Evolutionary conservation across 23 red algal genomes (phyloP), one percentile per base, ranked within the genome.

Genomic region (Pyropia haitanensis): DNA sequence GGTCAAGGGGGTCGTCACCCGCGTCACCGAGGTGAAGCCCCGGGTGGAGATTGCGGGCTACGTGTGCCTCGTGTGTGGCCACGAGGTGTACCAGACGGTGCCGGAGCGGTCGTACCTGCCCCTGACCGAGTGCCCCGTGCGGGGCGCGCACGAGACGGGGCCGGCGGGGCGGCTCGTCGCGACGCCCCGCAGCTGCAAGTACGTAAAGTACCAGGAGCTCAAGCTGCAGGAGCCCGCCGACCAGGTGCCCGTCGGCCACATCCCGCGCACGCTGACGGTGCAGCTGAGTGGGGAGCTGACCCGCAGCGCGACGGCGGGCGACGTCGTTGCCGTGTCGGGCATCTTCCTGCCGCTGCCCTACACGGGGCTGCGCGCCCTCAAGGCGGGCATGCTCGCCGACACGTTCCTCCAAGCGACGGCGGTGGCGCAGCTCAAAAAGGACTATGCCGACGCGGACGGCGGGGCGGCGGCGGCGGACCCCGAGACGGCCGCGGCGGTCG

Each of bases 161-260:
- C 27, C 18, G 2, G 49, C 54, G 18, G 56, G 58, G 2, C 10
- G 63, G 23, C 80, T 98, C 18, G 67, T 85, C 26, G 80, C 81
- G 22, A 84, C 91, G 27, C 79, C 75, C 56, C 75, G 75, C 20
- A 80, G 63, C 44, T 86, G 68, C 48, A 91, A 90, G 75, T 98
- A 72, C 64, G 76, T 84, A 33, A 98, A 91, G 65, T 98, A 87
- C 56, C 94, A 98, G 59, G 94, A 98, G 69, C 60, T 98, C n/a
- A 84, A 88, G 56, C 58, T 98, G 14, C 94, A 98, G 63, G 94
- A 98, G 75, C 75, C 85, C 21, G 81, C 85, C 23, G 84, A 98
- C 33, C 85, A 98, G 32, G 94, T 98, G 14, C 94, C 94, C 7
- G 85, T 98, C 23, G 94, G 94, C 18, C 81, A 72, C 69, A 98